Base-by-base conservation (phyloP, 495 filamentous ascomycete genomes). In the Saxophila tyrrhenica region DNA sequence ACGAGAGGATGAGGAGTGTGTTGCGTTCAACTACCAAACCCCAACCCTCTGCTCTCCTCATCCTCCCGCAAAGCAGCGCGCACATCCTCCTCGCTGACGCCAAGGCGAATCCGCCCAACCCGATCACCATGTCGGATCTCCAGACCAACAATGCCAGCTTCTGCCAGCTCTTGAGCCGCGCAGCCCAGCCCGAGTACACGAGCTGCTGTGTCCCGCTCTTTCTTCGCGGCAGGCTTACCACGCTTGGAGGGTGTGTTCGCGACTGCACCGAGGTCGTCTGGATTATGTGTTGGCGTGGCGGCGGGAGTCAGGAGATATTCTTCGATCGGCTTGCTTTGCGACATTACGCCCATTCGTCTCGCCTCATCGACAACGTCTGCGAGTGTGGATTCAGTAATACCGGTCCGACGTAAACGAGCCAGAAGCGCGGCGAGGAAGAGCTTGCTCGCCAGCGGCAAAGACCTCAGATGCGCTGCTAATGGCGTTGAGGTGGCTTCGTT, bases 321-420 rank as follows among this genome's bases (percentile, higher is more conserved):
- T 46, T 69, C 60, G 39, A 69, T 56, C 3, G 58, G 45, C 51
- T 61, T 51, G 29, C 65, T 57, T 2, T 80, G 75, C 23, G 83
- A 80, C 67, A 94, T 72, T 57, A 78, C 68, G 9, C 77, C 78
- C 39, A 86, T 80, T 21, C 83, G 78, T 63, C 83, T 83, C 59
- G 89, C 85, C 69, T 97, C 94, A 51, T 95, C 89, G 24, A 95
- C 70, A 17, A 96, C 84, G 53, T 98, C 92, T n/a, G 87, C 84
- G 54, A 94, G 77, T 0, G 87, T 80, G 41, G 86, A 88, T 70
- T 98, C 92, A 11, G 81, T 82, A 44, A 96, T 73, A 1, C 94
- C 94, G 2, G 83, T 92, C 21, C 91, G 72, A 39, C 87, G 76
- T n/a, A 85, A 81, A 15, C 87, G 79, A 23, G 84, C 79, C 15